Base-by-base conservation (phyloP, 176 grass and related monocot species). In the Eragrostis nindensis region DNA sequence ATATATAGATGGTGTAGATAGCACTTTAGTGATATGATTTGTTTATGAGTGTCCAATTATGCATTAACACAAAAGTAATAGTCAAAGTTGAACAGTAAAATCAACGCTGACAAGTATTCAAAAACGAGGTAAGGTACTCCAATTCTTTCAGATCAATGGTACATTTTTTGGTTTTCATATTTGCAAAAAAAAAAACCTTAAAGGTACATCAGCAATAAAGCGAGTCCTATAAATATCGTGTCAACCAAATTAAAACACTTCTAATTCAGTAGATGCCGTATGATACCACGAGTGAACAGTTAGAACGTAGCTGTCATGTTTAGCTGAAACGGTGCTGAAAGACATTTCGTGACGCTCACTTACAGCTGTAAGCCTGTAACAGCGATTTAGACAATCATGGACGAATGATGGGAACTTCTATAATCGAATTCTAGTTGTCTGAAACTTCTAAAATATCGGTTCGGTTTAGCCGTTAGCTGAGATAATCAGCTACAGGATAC, bases 361-460 rank as follows among this genome's bases (percentile, higher is more conserved):
- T 80, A 89, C 77, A 75, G 81, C 70, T 80, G 87, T 80, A 88
- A 80, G 24, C 68, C 76, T 63, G 81, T 70, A 83, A 80, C 81
- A 80, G 45, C 22, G 52, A 68, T 8, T 1, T 32, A n/a, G 6
- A 15, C 43, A 82, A 72, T 53, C 60, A 83, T 66, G 56, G 43
- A 82, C 17, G 29, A 55, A 66, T 50, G 56, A 82, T 82, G 5
- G 69, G 36, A 8, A 52, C 56, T 80, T 56, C 5, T n/a, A 60
- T 47, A 52, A 79, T 79, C 46, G 7, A 42, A 18, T 68, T 27
- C 47, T 55, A 25, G 15, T 17, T 57, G 50, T 80, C 64, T 41
- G 77, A 56, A 57, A 26, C 68, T 8, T 62, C 21, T 39, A 69
- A 74, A 69, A 75, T 43, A 75, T 21, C 43, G 19, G 7, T 32